A percentile compares a stretch with the other conserved stretches of the same genome.
Evolutionary conservation across 768 basidiomycete genomes (phyloP).

Genomic region (Fistulinella prunicolor): DNA sequence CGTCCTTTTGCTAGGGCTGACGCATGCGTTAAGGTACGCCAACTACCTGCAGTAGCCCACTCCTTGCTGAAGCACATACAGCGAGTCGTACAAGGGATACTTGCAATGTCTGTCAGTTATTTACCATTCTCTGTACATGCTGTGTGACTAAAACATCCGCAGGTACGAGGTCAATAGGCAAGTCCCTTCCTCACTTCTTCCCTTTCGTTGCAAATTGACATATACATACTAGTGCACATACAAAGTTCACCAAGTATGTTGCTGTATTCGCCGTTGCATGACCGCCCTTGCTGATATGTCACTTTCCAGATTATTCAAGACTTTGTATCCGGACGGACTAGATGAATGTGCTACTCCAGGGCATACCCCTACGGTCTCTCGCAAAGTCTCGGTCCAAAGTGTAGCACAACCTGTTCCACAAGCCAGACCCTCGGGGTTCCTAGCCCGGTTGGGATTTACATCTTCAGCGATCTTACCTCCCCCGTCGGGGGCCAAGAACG

Average conservation of each 20-base stretch:
- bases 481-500: conserved; percentile 14
- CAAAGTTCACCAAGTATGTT: conserved; percentile 69
- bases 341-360: conserved; percentile 42
- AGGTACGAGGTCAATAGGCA: conserved; percentile 56
- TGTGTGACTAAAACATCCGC: conserved; percentile 11
- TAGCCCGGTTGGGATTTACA: conserved; percentile 35
- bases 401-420: conserved; percentile 14
- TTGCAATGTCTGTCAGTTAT: conserved; percentile 66
- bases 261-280: too few relatives aligned
- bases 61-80: conserved; percentile 24
- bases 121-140: neutral
- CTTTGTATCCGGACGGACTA: conserved; percentile 62
- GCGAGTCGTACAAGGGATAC: conserved; percentile 78
- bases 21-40: conserved; percentile 62
- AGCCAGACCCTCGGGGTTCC: conserved; percentile 31
- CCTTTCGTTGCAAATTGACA: conserved; percentile 20
- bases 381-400: conserved; percentile 30
- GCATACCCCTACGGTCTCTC: conserved; percentile 33
- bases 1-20: conserved; percentile 66
- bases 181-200: conserved; percentile 11
- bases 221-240: conserved; percentile 47
- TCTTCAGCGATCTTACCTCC: conserved; percentile 14
- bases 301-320: conserved; percentile 56
- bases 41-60: neutral
- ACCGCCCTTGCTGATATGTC: neutral